phyloP scores from a whole-genome alignment of 2,329 filamentous ascomycete species.

The Phaeomoniella chlamydospora region DNA sequence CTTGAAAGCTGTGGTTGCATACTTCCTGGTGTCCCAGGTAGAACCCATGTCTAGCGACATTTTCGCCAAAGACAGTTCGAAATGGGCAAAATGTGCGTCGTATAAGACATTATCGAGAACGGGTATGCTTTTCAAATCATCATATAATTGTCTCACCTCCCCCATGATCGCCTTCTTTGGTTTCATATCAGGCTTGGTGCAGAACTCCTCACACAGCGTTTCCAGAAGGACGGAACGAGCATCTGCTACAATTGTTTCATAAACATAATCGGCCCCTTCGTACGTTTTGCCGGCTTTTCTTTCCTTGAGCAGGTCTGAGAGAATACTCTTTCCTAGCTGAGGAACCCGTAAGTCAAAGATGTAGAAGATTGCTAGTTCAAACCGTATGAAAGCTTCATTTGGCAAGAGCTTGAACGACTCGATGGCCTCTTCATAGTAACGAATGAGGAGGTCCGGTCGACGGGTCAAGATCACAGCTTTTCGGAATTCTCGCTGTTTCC shows the following conservation, averaged over 20 bases:
- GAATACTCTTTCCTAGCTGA: not conserved
- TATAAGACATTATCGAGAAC: too few species aligned
- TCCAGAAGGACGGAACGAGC: not conserved
- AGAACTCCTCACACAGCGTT: not conserved
- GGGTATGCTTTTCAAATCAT: too few species aligned
- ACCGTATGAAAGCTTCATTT: not conserved
- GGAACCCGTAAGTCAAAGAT: not conserved
- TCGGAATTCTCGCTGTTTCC: not conserved
- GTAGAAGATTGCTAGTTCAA: not conserved
- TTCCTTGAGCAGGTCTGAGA: not conserved
- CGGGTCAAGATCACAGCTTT: not conserved
- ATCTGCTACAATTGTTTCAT: not conserved
- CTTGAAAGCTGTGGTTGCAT: not conserved
- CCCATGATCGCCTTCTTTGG: not conserved
- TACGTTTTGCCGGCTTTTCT: too few species aligned
- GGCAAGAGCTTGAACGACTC: not conserved
- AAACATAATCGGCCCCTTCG: too few species aligned
- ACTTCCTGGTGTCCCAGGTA: not conserved
- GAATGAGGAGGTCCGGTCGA: not conserved
- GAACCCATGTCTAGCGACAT: not conserved
- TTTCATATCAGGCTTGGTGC: not conserved
- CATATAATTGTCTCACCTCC: not conserved
- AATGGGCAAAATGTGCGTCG: too few species aligned
- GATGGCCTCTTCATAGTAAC: not conserved
- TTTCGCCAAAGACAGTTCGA: not conserved